A percentile compares a stretch with the other conserved stretches of the same genome.
phyloP scores from a whole-genome alignment of 176 grass and related monocot genomes.

The Oropetium thomaeum region DNA sequence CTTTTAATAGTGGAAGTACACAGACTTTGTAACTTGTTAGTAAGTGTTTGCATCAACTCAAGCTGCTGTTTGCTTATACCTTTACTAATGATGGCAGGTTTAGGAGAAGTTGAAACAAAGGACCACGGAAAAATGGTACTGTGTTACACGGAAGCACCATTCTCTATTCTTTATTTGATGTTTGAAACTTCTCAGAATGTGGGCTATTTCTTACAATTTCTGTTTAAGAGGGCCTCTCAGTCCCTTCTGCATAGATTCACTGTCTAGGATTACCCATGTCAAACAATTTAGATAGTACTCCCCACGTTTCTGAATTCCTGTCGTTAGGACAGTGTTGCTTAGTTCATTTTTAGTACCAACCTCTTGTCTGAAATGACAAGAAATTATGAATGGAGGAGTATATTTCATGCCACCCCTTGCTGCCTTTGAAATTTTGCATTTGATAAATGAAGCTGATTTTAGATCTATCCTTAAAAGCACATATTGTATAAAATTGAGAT shows the following conservation, averaged over 20 bases:
- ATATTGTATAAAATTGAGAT: neutral
- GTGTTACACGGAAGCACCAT: neutral
- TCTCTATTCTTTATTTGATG: neutral
- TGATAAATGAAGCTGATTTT: neutral
- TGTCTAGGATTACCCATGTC: neutral
- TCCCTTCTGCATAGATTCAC: neutral
- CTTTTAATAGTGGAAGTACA: neutral
- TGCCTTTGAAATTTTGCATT: neutral
- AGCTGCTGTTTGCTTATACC: neutral
- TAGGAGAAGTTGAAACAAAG: neutral
- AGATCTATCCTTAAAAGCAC: neutral
- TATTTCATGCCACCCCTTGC: too few species aligned
- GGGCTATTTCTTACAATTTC: neutral
- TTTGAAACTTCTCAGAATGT: neutral
- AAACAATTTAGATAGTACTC: too few species aligned
- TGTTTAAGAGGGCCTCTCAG: neutral
- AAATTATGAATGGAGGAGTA: too few species aligned
- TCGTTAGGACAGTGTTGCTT: too few species aligned
- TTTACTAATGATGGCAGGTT: neutral
- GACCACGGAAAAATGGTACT: conserved; percentile 37
- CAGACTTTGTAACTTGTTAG: neutral
- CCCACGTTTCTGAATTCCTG: too few species aligned
- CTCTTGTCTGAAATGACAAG: too few species aligned
- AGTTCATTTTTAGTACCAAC: too few species aligned
- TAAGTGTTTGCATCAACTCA: neutral